Conservation (phyloP, 768 basidiomycete species). For the Erythrobasidium yunnanense region DNA sequence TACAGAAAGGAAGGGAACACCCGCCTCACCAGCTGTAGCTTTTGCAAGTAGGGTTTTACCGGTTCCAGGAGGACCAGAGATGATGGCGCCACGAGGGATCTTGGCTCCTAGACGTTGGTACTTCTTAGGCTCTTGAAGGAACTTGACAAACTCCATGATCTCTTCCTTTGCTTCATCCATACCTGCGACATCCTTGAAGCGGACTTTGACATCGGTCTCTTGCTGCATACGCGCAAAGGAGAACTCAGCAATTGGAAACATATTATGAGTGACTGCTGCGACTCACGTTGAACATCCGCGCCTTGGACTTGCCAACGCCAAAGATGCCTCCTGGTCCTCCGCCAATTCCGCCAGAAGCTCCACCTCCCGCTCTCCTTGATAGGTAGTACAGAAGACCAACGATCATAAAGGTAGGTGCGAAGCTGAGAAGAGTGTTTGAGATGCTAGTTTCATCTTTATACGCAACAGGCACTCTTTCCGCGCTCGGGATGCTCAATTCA, state of each 20-base stretch:
- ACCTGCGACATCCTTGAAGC: conserved; percentile 93
- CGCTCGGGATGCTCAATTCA: conserved; percentile 80
- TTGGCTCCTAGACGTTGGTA: conserved; percentile 96
- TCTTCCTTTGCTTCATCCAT: conserved; percentile 99
- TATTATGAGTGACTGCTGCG: neutral
- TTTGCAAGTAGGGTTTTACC: conserved; percentile 97
- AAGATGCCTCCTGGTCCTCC: conserved; percentile 76
- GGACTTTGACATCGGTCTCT: conserved; percentile 82
- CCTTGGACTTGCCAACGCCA: conserved; percentile 88
- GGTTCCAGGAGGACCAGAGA: conserved; percentile 92
- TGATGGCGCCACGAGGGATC: conserved; percentile 87
- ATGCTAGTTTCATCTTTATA: conserved; percentile 91
- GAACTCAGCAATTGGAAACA: neutral
- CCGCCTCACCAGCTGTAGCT: conserved; percentile 95
- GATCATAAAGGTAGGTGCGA: conserved; percentile 88
- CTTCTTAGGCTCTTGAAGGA: conserved; percentile 85
- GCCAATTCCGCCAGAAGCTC: conserved; percentile 47
- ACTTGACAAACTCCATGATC: conserved; percentile 99
- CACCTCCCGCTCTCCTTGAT: conserved; percentile 54
- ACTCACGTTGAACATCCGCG: conserved; percentile 74
- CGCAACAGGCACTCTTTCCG: conserved; percentile 89
- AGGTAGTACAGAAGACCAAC: conserved; percentile 82
- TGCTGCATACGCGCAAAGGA: conserved; percentile 38
- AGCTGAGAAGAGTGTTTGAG: conserved; percentile 66
- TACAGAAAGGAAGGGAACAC: conserved; percentile 93